Conservation (phyloP, 768 basidiomycete species). For the Phylloporus scabripes region DNA sequence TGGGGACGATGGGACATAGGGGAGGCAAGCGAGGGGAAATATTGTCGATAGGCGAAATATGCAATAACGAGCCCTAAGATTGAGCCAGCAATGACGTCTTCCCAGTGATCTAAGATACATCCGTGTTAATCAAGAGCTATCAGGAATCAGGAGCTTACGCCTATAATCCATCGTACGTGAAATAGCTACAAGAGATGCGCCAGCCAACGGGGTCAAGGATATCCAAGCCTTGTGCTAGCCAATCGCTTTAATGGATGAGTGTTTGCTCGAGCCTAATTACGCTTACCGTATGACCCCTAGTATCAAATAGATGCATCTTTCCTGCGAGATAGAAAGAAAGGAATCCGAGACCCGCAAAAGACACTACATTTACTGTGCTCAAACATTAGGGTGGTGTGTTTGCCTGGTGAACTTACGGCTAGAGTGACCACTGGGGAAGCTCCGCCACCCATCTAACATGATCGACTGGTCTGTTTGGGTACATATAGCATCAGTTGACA, state of each 20-base stretch:
- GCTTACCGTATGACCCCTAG: slow-evolving; percentile 63
- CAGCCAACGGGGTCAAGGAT: slow-evolving; percentile 67
- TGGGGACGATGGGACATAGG: slow-evolving; percentile 64
- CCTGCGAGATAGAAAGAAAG: slow-evolving; percentile 85
- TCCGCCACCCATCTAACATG: slow-evolving; percentile 81
- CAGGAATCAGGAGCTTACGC: slow-evolving; percentile 39
- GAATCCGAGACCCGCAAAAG: slow-evolving; percentile 91
- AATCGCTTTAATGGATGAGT: background rate
- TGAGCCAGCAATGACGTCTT: slow-evolving; percentile 81
- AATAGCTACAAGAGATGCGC: slow-evolving; percentile 73
- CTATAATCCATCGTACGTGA: slow-evolving; percentile 91
- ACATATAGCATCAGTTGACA: slow-evolving; percentile 75
- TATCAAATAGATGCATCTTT: slow-evolving; percentile 88
- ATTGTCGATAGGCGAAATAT: slow-evolving; percentile 77
- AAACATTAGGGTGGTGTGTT: background rate
- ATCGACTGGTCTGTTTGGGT: slow-evolving; percentile 56
- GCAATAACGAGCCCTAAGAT: slow-evolving; percentile 66
- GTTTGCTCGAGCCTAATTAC: background rate
- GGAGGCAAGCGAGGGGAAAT: slow-evolving; percentile 70
- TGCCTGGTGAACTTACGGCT: slow-evolving; percentile 50
- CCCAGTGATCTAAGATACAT: slow-evolving; percentile 70
- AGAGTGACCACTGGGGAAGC: slow-evolving; percentile 90
- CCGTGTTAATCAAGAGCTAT: slow-evolving; percentile 1
- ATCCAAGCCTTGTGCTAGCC: slow-evolving; percentile 77
- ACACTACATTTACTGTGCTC: slow-evolving; percentile 45